Evolutionary conservation across 345 rosid genomes (phyloP).

Genomic region (Acer yangbiense): DNA sequence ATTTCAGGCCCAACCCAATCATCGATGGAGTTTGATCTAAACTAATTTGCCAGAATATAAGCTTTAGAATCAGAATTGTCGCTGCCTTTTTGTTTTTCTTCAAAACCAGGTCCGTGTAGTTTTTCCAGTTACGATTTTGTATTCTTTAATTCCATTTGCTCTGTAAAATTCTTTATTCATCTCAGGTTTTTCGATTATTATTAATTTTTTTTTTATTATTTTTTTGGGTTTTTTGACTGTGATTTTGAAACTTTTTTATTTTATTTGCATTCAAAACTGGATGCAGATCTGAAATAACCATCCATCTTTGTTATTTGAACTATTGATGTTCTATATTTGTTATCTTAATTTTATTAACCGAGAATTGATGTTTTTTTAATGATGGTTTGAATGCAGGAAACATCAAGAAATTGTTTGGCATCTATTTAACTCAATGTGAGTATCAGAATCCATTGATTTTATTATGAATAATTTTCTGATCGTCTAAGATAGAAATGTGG

Average conservation of each 20-base stretch:
- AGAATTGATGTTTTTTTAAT: background rate
- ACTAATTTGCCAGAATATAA: background rate
- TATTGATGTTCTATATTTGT: no score
- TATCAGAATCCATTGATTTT: background rate
- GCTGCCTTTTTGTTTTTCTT: background rate
- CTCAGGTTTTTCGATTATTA: background rate
- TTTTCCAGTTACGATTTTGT: background rate
- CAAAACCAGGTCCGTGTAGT: background rate
- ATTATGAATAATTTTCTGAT: background rate
- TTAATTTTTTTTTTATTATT: background rate
- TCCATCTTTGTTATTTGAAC: no score
- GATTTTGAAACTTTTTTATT: background rate
- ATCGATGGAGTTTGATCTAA: background rate
- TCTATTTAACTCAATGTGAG: slow-evolving; percentile 12
- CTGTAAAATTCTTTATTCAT: background rate
- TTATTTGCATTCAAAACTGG: background rate
- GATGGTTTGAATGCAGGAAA: background rate
- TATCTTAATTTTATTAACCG: no score
- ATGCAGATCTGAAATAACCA: no score
- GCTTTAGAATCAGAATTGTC: background rate
- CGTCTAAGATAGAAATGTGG: background rate
- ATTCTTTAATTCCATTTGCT: background rate
- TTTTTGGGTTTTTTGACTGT: no score
- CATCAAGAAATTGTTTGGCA: slow-evolving; percentile 1
- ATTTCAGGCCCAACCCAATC: background rate